Evolutionary conservation across 2,329 filamentous ascomycete genomes (phyloP).

Genomic region (Sclerotinia spermophila): DNA sequence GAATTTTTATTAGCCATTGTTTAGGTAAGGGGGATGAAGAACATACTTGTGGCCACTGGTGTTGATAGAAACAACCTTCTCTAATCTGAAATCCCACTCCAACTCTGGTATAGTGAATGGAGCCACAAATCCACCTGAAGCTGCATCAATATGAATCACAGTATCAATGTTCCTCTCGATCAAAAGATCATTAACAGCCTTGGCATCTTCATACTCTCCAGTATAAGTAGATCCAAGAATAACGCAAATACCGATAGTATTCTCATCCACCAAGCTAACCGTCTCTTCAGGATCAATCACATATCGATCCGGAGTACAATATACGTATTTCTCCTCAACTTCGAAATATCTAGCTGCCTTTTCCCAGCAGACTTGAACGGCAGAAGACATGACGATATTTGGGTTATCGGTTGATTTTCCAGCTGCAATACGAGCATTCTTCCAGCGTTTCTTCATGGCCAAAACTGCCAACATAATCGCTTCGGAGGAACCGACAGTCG

Average conservation of each 20-base stretch:
- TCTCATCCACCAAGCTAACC: slow-evolving; percentile 60
- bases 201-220: slow-evolving; percentile 83
- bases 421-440: slow-evolving; percentile 76
- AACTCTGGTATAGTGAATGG: slow-evolving; percentile 84
- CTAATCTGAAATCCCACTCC: slow-evolving; percentile 87
- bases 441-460: slow-evolving; percentile 95
- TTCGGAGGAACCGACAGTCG: slow-evolving; percentile 85
- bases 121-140: slow-evolving; percentile 86
- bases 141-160: slow-evolving; percentile 91
- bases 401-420: slow-evolving; percentile 78
- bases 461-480: slow-evolving; percentile 79
- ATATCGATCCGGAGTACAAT: slow-evolving; percentile 58
- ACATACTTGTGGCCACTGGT: slow-evolving; percentile 86
- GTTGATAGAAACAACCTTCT: slow-evolving; percentile 90
- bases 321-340: slow-evolving; percentile 80
- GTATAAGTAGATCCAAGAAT: slow-evolving; percentile 95
- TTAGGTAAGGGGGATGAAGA: not conserved
- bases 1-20: slow-evolving; percentile 10
- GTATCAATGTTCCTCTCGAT: slow-evolving; percentile 70
- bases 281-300: slow-evolving; percentile 62
- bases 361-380: slow-evolving; percentile 97
- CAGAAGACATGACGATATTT: slow-evolving; percentile 93
- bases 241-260: slow-evolving; percentile 84
- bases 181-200: slow-evolving; percentile 85
- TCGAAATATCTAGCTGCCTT: slow-evolving; percentile 89